Evolutionary conservation across 176 grass and related monocot genomes (phyloP).

Genomic region (Phoenix roebelenii): DNA sequence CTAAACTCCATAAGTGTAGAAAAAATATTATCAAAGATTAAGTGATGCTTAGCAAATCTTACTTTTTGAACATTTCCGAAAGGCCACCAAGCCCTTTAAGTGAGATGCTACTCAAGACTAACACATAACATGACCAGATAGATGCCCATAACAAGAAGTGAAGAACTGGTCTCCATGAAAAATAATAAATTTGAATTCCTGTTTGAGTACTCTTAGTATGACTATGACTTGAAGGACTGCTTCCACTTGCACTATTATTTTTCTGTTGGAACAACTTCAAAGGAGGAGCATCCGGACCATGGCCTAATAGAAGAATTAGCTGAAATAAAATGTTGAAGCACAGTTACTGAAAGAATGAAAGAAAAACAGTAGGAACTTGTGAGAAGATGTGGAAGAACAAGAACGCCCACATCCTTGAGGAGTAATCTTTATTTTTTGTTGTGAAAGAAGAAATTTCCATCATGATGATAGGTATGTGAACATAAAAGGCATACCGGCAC

Average conservation of each 20-base stretch:
- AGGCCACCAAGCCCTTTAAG: slow-evolving; percentile 62
- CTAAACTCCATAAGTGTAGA: no score
- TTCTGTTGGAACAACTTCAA: slow-evolving; percentile 50
- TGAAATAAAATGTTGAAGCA: slow-evolving; percentile 17
- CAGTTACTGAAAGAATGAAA: neutral
- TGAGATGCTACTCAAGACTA: slow-evolving; percentile 56
- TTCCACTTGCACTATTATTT: slow-evolving; percentile 22
- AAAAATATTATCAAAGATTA: neutral
- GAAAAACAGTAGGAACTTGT: neutral
- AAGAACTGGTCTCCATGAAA: slow-evolving; percentile 49
- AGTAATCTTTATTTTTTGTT: neutral
- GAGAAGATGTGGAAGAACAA: no score
- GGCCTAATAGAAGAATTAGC: slow-evolving; percentile 73
- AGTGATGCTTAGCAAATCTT: slow-evolving; percentile 17
- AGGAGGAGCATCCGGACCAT: slow-evolving; percentile 78
- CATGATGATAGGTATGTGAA: neutral
- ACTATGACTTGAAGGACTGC: slow-evolving; percentile 1
- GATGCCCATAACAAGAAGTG: slow-evolving; percentile 56
- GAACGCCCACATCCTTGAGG: no score
- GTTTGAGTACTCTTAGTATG: slow-evolving; percentile 19
- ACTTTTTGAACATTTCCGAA: slow-evolving; percentile 88
- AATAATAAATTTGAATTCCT: slow-evolving; percentile 20
- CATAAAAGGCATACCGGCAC: slow-evolving; percentile 49
- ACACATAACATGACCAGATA: slow-evolving; percentile 66
- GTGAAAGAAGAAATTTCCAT: slow-evolving; percentile 8